These are phyloP conservation scores for Tetrahymena borealis DNA, from an alignment of 73 alveolate genomes.

Conservation along the genomic window DNA sequence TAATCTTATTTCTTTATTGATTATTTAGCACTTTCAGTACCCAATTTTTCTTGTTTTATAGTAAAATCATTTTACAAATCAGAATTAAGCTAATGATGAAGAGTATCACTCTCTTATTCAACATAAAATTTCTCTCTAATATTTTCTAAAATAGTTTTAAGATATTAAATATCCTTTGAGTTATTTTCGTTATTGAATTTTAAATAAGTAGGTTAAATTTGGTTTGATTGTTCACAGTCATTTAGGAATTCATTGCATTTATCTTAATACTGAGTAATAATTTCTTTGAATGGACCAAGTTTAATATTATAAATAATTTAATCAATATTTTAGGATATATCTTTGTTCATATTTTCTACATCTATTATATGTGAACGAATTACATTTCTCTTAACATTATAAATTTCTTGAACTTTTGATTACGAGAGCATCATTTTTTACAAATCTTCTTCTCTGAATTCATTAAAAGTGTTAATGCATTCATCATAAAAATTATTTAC, in stretches of 20 bases:
- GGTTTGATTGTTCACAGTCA: neutral
- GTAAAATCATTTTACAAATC: neutral
- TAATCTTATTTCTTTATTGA: neutral
- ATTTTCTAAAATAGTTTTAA: neutral
- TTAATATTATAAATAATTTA: neutral
- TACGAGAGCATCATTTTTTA: neutral
- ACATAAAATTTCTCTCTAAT: neutral
- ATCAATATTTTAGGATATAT: neutral
- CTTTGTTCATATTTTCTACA: neutral
- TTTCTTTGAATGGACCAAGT: neutral
- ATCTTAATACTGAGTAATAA: neutral
- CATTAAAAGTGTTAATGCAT: neutral
- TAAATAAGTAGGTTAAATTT: neutral
- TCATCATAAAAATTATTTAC: neutral
- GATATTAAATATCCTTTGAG: neutral
- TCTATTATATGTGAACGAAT: neutral
- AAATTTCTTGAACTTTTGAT: neutral
- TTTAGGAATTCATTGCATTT: neutral
- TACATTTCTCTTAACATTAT: neutral
- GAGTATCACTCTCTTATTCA: neutral
- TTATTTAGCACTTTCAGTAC: neutral
- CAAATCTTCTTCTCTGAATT: neutral
- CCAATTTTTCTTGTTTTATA: neutral
- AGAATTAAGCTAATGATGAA: neutral
- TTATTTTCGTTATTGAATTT: neutral